Base-by-base conservation (phyloP, 75 land plant species). In the Sequoia sempervirens region DNA sequence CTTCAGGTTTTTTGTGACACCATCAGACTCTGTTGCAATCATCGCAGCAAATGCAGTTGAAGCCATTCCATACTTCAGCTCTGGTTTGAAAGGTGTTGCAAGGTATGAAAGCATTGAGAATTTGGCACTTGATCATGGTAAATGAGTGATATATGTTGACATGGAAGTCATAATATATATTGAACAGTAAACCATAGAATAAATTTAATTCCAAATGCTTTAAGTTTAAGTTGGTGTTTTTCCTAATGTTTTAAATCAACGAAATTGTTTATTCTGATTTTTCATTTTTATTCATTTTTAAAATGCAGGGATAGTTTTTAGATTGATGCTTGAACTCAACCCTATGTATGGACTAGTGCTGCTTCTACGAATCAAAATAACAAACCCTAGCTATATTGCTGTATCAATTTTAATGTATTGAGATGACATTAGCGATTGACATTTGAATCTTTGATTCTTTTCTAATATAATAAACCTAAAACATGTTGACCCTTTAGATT, bases 21-120 rank as follows among this genome's bases (percentile, higher is more conserved):
- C 99, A 76, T 98, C 99, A 56, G 99, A 98, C 86, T 98, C 99
- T 75, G 99, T 98, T 83, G 99, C 99, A 72, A 98, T 98, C 53
- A 96, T 98, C 89, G 99, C 99, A 85, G 99, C 99, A 54, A 98
- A 98, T 93, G 97, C 99, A 53, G 99, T 98, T 76, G 92, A 90
- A 45, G 54, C 99, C 36, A 98, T 98, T 68, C 99, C 99, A 12
- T 98, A 98, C 73, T 98, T 98, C 84, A 85, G 90, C 84, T 84
- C 92, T 86, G 99, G 99, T 20, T 86, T 98, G 38, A 98, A 98
- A 83, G 99, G 99, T 81, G 99, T 95, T 85, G 99, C 99, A 84
- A 98, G 99, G 99, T 98, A 87, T 66, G 14, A 2, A 80, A 80
- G 47, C 36, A 30, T 1, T 80, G 20, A 30, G 2, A 17, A 32